Conservation (phyloP, 1,139 yeast species). For the Lodderomyces elongisporus region DNA sequence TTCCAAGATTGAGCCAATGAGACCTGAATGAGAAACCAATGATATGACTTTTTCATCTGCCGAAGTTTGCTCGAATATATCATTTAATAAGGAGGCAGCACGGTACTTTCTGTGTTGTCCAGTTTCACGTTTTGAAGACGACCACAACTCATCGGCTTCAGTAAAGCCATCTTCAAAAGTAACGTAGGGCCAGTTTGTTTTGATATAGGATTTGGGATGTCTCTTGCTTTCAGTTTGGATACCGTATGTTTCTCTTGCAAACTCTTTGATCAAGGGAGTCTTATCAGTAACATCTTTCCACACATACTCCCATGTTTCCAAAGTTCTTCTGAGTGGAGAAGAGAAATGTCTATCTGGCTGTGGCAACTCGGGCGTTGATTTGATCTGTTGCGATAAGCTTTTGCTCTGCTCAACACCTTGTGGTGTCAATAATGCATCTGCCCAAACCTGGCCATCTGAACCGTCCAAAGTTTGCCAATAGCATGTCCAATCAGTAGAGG, state of each 20-base stretch:
- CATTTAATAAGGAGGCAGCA: slow-evolving; percentile 26
- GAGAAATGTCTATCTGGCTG: slow-evolving; percentile 26
- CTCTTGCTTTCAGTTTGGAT: slow-evolving; percentile 33
- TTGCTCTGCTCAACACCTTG: slow-evolving; percentile 21
- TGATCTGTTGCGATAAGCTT: slow-evolving; percentile 16
- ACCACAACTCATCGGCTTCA: slow-evolving; percentile 29
- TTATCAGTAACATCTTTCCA: slow-evolving; percentile 19
- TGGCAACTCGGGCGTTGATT: slow-evolving; percentile 18
- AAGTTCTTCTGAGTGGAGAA: slow-evolving; percentile 34
- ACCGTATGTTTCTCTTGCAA: slow-evolving; percentile 37
- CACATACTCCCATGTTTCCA: slow-evolving; percentile 28
- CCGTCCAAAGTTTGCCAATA: slow-evolving; percentile 30
- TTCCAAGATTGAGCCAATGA: slow-evolving; percentile 27
- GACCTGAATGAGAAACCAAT: slow-evolving; percentile 34
- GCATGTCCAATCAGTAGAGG: slow-evolving; percentile 30
- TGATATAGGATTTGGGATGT: slow-evolving; percentile 25
- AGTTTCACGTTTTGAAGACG: slow-evolving; percentile 9
- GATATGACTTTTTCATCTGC: slow-evolving; percentile 24
- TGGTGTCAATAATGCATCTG: slow-evolving; percentile 32
- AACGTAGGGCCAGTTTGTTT: slow-evolving; percentile 19
- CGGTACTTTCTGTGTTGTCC: slow-evolving; percentile 20
- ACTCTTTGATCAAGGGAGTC: slow-evolving; percentile 24
- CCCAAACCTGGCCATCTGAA: slow-evolving; percentile 29
- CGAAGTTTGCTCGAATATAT: slow-evolving; percentile 20
- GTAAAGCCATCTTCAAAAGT: slow-evolving; percentile 26